Conservation (phyloP, 1,284 basidiomycete genomes). For the Xerocomus nothofagi region DNA sequence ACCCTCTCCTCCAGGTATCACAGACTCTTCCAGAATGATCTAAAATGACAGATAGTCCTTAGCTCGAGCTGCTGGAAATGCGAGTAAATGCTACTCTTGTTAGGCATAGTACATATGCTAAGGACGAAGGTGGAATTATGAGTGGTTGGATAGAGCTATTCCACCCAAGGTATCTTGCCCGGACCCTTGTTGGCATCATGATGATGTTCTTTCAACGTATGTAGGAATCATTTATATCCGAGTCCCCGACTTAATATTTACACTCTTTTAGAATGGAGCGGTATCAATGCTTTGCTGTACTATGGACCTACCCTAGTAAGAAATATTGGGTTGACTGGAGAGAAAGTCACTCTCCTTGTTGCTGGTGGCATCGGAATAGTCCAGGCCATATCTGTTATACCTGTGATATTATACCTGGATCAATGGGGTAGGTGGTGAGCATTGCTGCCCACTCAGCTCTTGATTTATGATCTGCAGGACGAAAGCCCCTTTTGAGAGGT, state of each 20-base stretch:
- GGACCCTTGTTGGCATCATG: conserved; percentile 66
- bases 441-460: not conserved
- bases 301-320: conserved; percentile 75
- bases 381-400: conserved; percentile 73
- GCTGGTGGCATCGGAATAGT: conserved; percentile 80
- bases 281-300: conserved; percentile 79
- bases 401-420: conserved; percentile 72
- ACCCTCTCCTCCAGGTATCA: conserved; percentile 55
- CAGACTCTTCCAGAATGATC: not conserved
- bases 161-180: conserved; percentile 47
- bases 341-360: conserved; percentile 58
- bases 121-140: conserved; percentile 19
- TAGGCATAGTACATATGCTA: conserved; percentile 26
- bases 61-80: conserved; percentile 77
- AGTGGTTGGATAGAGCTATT: conserved; percentile 57
- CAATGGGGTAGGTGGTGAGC: conserved; percentile 53
- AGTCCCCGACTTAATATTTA: conserved; percentile 1
- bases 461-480: conserved; percentile 40
- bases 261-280: conserved; percentile 66
- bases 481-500: conserved; percentile 64
- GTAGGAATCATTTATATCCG: conserved; percentile 27
- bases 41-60: conserved; percentile 2
- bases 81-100: conserved; percentile 58
- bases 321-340: conserved; percentile 57
- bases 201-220: conserved; percentile 81